Base-by-base conservation (phyloP, 352 stramenopile species). In the Blastocystis sp. region DNA sequence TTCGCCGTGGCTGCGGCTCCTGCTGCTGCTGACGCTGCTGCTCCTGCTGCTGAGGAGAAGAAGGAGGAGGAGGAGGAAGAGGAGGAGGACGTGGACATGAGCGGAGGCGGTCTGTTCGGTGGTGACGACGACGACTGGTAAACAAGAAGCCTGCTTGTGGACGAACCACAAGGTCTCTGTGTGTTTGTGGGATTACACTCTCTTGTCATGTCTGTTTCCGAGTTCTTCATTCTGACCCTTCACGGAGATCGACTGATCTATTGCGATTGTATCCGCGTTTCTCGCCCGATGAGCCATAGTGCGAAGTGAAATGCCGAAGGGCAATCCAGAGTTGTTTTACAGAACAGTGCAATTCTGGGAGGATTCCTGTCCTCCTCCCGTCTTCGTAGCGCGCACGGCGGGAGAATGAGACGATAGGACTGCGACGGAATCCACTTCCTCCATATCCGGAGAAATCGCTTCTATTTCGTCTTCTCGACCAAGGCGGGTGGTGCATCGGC, bases 1-100 rank as follows among this genome's bases (percentile, higher is more conserved):
- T 98, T 98, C 91, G 94, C 93, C 42, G 92, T 93, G 88, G 93
- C 94, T 91, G 94, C 84, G 40, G 89, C 82, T 57, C 63, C 90
- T 89, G 89, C 84, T 59, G 28, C 28, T 34, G 28, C 28, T 34
- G 28, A 34, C 28, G 28, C 28, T 34, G 28, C 28, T 34, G 28
- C 28, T 34, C 28, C 28, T 34, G 28, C 28, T 34, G 28, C 28
- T 34, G 28, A 34, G 28, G 28, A 34, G 89, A 87, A 76, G 66
- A 57, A 60, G 69, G 87, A 89, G 64, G 89, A 90, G 38, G 89
- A 91, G 60, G 89, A 89, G n/a, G 90, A 91, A 71, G 90, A 92
- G 84, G 90, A 91, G 21, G 90, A 90, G 65, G 90, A 34, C 28
- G 28, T 34, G 28, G 28, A 34, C 28, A 34, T 34, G 28, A 34